phyloP scores from a whole-genome alignment of 2,329 filamentous ascomycete genomes.

The Emmonsiellopsis sp. region DNA sequence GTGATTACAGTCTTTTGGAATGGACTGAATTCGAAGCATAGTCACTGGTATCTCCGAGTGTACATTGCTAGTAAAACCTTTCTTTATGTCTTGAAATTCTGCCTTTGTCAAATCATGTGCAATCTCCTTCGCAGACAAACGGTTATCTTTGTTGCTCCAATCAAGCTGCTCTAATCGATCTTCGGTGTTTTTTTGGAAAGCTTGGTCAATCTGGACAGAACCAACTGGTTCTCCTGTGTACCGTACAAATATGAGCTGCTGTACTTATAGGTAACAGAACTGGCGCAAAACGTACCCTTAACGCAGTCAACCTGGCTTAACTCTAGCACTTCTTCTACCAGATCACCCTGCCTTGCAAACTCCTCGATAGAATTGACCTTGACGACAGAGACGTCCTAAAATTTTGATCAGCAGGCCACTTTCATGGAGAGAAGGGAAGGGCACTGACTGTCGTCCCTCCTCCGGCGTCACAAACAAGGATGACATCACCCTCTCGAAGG shows the following conservation, averaged over 20 bases:
- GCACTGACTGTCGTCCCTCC: conserved; percentile 3
- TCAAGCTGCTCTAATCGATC: not conserved
- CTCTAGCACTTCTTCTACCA: not conserved
- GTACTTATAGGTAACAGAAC: not conserved
- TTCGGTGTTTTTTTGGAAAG: not conserved
- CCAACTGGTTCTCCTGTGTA: conserved; percentile 1
- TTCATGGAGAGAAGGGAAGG: not conserved
- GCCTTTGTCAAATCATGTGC: not conserved
- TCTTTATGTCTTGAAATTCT: not conserved
- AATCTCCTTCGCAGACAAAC: not conserved
- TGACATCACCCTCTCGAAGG: not conserved
- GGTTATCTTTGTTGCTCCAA: not conserved
- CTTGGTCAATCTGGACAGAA: conserved; percentile 2
- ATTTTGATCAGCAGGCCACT: not conserved
- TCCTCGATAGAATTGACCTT: not conserved
- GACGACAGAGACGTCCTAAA: conserved; percentile 2
- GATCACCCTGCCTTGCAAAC: not conserved
- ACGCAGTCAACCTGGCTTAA: conserved; percentile 1
- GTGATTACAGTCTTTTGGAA: not conserved
- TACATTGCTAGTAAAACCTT: not conserved
- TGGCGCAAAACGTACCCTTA: not conserved
- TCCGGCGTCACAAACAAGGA: conserved; percentile 5
- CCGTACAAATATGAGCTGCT: not conserved
- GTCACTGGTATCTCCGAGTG: not conserved
- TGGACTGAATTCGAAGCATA: not conserved